These are phyloP conservation scores for Pseudovirgaria hyperparasitica DNA, from an alignment of 2,329 filamentous ascomycete genomes.

Conservation along the genomic window DNA sequence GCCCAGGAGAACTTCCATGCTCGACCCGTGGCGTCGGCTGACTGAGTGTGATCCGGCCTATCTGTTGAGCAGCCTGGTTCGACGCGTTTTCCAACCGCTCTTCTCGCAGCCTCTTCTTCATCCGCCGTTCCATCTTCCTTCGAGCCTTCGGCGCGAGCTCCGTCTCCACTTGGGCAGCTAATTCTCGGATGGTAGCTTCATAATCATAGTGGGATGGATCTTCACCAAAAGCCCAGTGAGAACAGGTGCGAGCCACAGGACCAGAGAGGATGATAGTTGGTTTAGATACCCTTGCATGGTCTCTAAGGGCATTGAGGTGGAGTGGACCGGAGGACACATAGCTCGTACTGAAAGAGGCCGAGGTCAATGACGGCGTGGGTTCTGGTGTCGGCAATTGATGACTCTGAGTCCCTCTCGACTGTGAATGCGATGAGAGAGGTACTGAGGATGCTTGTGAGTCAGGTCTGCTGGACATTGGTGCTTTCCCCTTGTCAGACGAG, in stretches of 20 bases:
- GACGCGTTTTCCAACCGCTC: conserved; percentile 1
- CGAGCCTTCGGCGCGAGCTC: conserved; percentile 26
- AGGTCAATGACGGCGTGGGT: conserved; percentile 9
- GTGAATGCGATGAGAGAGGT: conserved; percentile 1
- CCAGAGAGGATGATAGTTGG: conserved; percentile 10
- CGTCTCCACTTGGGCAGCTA: conserved; percentile 23
- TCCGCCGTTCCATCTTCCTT: conserved; percentile 26
- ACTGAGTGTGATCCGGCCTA: conserved; percentile 6
- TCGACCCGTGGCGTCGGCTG: no score
- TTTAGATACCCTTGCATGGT: conserved; percentile 22
- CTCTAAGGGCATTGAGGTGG: conserved; percentile 21
- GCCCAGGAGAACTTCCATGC: conserved; percentile 7
- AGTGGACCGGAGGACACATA: conserved; percentile 3
- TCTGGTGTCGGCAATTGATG: conserved; percentile 7
- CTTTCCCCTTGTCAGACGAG: conserved; percentile 9
- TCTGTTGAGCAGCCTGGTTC: conserved; percentile 6
- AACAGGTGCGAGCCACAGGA: conserved; percentile 21
- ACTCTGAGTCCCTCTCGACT: conserved; percentile 1
- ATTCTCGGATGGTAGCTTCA: conserved; percentile 17
- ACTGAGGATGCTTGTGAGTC: conserved; percentile 1
- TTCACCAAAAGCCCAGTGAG: conserved; percentile 29
- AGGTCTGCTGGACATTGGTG: neutral
- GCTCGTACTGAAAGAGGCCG: conserved; percentile 1
- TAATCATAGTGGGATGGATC: conserved; percentile 30
- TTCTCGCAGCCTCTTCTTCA: conserved; percentile 20